Base-by-base conservation (phyloP, 2,329 filamentous ascomycete genomes). In the Gaeumannomyces tritici region DNA sequence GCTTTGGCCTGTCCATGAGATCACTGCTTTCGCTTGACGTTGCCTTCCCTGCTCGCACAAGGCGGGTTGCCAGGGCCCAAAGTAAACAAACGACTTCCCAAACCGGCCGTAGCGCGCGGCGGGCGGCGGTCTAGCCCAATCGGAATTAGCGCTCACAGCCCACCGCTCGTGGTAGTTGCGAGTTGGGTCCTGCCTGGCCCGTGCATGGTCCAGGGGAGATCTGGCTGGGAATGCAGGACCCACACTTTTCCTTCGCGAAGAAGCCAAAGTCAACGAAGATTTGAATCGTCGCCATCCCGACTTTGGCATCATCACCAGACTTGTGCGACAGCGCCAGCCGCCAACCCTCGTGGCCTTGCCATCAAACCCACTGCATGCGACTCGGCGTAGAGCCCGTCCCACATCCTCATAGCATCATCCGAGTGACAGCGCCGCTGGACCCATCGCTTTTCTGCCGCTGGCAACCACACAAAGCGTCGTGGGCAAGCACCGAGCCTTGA, bases 11-110 rank as follows among this genome's bases (percentile, higher is more conserved):
- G 42, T 24, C 59, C 59, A 60, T 60, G 59, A 60, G 51, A 51
- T 60, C 59, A 60, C 59, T 29, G 26, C 26, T 51, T 24, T 51
- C 42, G 42, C 42, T 51, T 51, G 21, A n/a, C 21, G 42, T 51
- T 51, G 42, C 7, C 13, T 42, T 6, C 42, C 18, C 59, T 54
- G 35, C 15, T 42, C 35, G 59, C 51, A 60, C 13, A 60, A 60
- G 28, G 42, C 59, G 59, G 59, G 59, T 60, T 60, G 59, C 59
- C 33, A 60, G 59, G 59, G 59, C 47, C 35, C 24, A 60, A 60
- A 59, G 59, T 60, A 60, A 60, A 60, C 59, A 60, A 60, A 56
- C 47, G 47, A 54, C 13, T 60, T 51, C 59, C 59, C 13, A 7
- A 55, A 54, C 24, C 24, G 59, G 59, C 15, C 47, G 21, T 24